phyloP scores from a whole-genome alignment of 2,329 filamentous ascomycete genomes.

The Alternaria hordeiaustralica region DNA sequence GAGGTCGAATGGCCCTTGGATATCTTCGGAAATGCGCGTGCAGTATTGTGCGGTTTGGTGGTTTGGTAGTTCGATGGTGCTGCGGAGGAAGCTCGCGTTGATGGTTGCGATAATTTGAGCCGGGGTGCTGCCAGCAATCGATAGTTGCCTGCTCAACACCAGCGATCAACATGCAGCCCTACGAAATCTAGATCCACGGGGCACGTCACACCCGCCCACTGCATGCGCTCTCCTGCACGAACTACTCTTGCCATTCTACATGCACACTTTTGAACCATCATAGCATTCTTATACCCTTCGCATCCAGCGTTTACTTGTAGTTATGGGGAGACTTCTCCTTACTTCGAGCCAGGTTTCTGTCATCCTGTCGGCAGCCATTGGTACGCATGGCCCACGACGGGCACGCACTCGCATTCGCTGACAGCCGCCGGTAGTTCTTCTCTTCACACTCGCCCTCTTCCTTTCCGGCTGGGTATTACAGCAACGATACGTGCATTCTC shows the following conservation, averaged over 20 bases:
- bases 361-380: conserved; percentile 66
- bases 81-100: conserved; percentile 1
- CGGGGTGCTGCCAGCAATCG: conserved; percentile 28
- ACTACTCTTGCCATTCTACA: conserved; percentile 17
- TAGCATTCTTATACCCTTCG: conserved; percentile 26
- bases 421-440: conserved; percentile 59
- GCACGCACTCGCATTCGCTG: background rate
- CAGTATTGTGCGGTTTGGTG: background rate
- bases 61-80: background rate
- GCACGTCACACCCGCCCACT: conserved; percentile 38
- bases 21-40: background rate
- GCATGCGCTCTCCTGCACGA: conserved; percentile 29
- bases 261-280: conserved; percentile 12
- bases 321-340: conserved; percentile 62
- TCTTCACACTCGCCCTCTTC: conserved; percentile 84
- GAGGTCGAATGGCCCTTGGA: background rate
- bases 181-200: conserved; percentile 19
- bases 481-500: conserved; percentile 79
- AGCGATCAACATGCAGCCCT: conserved; percentile 25
- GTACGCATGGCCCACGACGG: conserved; percentile 55
- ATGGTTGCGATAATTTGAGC: conserved; percentile 22
- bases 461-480: conserved; percentile 87
- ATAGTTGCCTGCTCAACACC: conserved; percentile 35
- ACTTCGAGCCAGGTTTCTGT: conserved; percentile 75
- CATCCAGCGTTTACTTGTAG: conserved; percentile 5